These are phyloP conservation scores for Mrakiaceae sp. DNA, from an alignment of 1,284 basidiomycete genomes.

Conservation along the genomic window DNA sequence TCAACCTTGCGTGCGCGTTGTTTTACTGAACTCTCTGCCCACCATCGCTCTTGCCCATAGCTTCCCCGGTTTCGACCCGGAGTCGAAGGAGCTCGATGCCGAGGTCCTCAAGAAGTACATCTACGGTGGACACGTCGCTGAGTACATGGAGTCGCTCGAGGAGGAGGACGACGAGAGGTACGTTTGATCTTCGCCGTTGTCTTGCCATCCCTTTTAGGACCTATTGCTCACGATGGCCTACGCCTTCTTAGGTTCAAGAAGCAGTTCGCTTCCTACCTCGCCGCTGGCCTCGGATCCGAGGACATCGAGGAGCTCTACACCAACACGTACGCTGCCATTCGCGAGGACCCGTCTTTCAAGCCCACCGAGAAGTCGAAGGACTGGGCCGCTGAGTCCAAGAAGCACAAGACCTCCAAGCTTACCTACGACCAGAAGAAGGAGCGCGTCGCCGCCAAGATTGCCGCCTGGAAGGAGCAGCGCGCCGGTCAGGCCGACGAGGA, in stretches of 20 bases:
- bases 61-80: slow-evolving; percentile 96
- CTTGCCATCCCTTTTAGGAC: not conserved
- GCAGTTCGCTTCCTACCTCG: slow-evolving; percentile 92
- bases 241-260: slow-evolving; percentile 72
- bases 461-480: slow-evolving; percentile 59
- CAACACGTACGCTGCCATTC: slow-evolving; percentile 83
- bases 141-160: slow-evolving; percentile 99
- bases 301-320: slow-evolving; percentile 96
- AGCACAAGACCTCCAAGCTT: slow-evolving; percentile 61
- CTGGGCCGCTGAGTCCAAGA: slow-evolving; percentile 79
- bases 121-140: slow-evolving; percentile 92
- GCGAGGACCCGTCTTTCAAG: slow-evolving; percentile 85
- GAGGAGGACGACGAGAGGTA: slow-evolving; percentile 98
- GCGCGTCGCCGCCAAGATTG: slow-evolving; percentile 70
- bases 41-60: not conserved
- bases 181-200: slow-evolving; percentile 22
- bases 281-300: slow-evolving; percentile 87
- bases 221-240: not conserved
- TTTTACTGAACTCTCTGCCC: not conserved
- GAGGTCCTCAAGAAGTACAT: slow-evolving; percentile 98
- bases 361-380: slow-evolving; percentile 77
- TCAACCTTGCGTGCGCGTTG: not conserved
- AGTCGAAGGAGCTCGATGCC: slow-evolving; percentile 85
- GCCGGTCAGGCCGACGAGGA: slow-evolving; percentile 36
- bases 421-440: slow-evolving; percentile 66